Conservation (phyloP, 805 yeast species). For the Kurtzmaniella cleridarum region DNA sequence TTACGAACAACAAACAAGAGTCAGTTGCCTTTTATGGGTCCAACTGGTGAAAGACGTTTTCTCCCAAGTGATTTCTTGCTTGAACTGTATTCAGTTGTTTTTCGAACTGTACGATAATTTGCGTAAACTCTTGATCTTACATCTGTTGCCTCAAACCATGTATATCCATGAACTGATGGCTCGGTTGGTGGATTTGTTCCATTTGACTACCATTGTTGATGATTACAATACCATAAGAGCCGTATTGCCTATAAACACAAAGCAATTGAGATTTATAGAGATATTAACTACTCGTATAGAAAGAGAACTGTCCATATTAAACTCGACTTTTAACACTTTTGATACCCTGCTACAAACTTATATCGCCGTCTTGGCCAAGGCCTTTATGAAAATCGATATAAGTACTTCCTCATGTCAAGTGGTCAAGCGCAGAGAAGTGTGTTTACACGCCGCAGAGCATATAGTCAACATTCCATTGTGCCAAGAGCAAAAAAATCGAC, state of each 20-base stretch:
- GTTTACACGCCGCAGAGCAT: constrained; percentile 37
- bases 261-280: constrained; percentile 31
- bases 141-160: constrained; percentile 26
- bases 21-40: constrained; percentile 13
- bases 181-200: constrained; percentile 21
- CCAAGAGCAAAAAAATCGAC: constrained; percentile 22
- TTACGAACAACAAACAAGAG: constrained; percentile 21
- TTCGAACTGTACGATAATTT: constrained; percentile 34
- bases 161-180: constrained; percentile 20
- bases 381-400: constrained; percentile 33
- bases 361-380: constrained; percentile 34
- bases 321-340: constrained; percentile 24
- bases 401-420: constrained; percentile 24
- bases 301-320: constrained; percentile 25
- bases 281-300: constrained; percentile 34
- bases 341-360: constrained; percentile 32
- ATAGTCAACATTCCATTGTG: constrained; percentile 38
- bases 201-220: constrained; percentile 27
- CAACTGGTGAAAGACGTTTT: constrained; percentile 13
- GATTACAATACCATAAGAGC: constrained; percentile 15
- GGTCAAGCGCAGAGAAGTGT: constrained; percentile 31
- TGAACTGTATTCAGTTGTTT: constrained; percentile 34
- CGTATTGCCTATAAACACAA: constrained; percentile 17
- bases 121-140: constrained; percentile 32
- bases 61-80: constrained; percentile 14